phyloP scores from a whole-genome alignment of 2,329 filamentous ascomycete species.

The Geosmithia flava region DNA sequence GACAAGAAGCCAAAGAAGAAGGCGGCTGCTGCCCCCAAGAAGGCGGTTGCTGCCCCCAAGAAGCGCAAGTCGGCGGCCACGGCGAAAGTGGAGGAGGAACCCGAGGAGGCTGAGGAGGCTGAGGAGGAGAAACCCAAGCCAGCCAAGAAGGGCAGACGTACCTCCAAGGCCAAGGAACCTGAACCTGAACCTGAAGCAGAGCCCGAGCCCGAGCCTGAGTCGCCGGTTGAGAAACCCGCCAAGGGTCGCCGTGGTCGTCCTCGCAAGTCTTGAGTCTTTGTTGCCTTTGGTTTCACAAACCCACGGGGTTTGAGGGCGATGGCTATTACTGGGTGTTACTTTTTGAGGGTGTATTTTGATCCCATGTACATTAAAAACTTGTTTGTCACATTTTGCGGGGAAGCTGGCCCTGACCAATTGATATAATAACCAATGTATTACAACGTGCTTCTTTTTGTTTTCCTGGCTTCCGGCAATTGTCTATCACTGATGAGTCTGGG shows the following conservation, averaged over 20 bases:
- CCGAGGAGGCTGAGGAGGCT: not conserved
- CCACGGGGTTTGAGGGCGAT: not conserved
- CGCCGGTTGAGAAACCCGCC: not conserved
- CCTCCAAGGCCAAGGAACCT: not conserved
- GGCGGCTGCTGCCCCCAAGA: slow-evolving; percentile 3
- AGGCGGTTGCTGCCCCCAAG: slow-evolving; percentile 1
- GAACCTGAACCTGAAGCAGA: slow-evolving; percentile 1
- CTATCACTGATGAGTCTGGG: no score
- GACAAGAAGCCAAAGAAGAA: slow-evolving; percentile 5
- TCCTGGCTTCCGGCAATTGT: no score
- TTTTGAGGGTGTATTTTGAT: not conserved
- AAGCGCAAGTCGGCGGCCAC: slow-evolving; percentile 6
- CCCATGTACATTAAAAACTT: not conserved
- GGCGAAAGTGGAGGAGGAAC: slow-evolving; percentile 5
- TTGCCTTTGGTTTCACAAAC: not conserved
- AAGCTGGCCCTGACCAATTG: not conserved
- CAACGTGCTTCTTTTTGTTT: not conserved
- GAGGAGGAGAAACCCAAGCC: slow-evolving; percentile 5
- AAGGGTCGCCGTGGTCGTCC: slow-evolving; percentile 12
- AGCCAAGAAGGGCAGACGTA: slow-evolving; percentile 5
- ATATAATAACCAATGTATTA: not conserved
- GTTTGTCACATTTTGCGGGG: not conserved
- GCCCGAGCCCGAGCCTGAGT: slow-evolving; percentile 4
- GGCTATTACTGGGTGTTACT: no score
- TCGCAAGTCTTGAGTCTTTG: slow-evolving; percentile 8